Evolutionary conservation across 495 filamentous ascomycete species (phyloP), one percentile per base, ranked within the genome.

Genomic region (Hamigera avellanea): DNA sequence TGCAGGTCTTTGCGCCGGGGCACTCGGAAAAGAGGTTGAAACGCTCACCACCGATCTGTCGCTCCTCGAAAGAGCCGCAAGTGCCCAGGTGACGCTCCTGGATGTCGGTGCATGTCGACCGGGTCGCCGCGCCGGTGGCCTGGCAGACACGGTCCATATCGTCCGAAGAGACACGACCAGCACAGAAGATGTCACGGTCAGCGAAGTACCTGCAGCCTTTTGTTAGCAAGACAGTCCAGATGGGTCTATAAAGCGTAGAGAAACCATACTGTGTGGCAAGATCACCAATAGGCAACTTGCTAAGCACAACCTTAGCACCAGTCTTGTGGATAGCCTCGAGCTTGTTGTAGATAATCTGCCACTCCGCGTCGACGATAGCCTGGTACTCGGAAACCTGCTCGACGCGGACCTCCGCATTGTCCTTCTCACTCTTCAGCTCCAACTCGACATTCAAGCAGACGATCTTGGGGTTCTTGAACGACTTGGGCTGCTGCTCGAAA

Each of bases 321-420:
- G 89, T 94, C 55, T 86, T 80, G 72, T 86, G 73, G 33, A 89
- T 63, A 18, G 88, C 86, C 63, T 98, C 89, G 49, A 96, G 78
- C 72, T 98, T 98, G 72, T 95, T 87, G 76, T 77, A 95, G 58
- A 98, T 98, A 54, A 98, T 98, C 64, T 94, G 84, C 91, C 91
- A 98, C 61, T 98, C 91, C 27, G 91, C 91, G 56, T 98, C 91
- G 55, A 98, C 91, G 49, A 98, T 93, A 33, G 91, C 91, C 65
- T 98, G 91, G 69, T 98, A 98, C 66, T 98, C 91, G 19, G 89
- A 93, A 40, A 98, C 91, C 53, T 96, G 91, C 63, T 95, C 91
- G 32, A 98, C 87, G 44, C 91, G 76, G 39, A 98, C 87, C 64
- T 98, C 91, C 32, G 91, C 91, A 49, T 98, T 98, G 66, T 98